Conservation (phyloP, 148 eudicot species). For the Vaccinium vitisidaea region DNA sequence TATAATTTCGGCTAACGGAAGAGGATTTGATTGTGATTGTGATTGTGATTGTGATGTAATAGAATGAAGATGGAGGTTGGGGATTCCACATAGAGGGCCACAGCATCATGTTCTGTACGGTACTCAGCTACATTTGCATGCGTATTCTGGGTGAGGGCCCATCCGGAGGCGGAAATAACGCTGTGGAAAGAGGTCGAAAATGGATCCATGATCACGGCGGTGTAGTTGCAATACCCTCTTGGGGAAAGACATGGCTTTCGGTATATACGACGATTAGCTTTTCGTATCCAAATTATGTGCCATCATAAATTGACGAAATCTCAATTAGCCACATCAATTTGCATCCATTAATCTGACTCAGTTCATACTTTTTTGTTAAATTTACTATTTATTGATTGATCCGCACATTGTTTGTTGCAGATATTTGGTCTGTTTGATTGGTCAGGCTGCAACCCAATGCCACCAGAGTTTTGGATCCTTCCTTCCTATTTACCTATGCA, state of each 20-base stretch:
- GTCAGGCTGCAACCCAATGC: conserved; percentile 42
- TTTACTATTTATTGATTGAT: neutral
- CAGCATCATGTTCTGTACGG: too few relatives aligned
- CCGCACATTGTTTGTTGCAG: conserved; percentile 12
- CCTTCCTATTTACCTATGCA: conserved; percentile 40
- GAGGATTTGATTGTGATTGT: neutral
- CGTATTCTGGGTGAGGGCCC: conserved; percentile 1
- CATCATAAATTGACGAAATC: too few relatives aligned
- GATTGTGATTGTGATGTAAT: too few relatives aligned
- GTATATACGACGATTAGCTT: neutral
- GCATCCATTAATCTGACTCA: neutral
- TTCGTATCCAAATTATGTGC: neutral
- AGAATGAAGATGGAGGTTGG: too few relatives aligned
- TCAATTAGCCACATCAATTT: too few relatives aligned
- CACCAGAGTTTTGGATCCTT: conserved; percentile 41
- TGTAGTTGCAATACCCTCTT: conserved; percentile 21
- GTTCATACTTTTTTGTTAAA: neutral
- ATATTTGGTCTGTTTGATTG: conserved; percentile 47
- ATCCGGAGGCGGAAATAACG: conserved; percentile 15
- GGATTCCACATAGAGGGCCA: too few relatives aligned
- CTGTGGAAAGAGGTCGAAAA: conserved; percentile 18
- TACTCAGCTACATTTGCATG: too few relatives aligned
- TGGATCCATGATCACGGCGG: conserved; percentile 27
- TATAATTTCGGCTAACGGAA: neutral
- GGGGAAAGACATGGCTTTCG: conserved; percentile 30